These are phyloP conservation scores for Apiospora rasikravindrae DNA, from an alignment of 2,329 filamentous ascomycete genomes.

Conservation along the genomic window DNA sequence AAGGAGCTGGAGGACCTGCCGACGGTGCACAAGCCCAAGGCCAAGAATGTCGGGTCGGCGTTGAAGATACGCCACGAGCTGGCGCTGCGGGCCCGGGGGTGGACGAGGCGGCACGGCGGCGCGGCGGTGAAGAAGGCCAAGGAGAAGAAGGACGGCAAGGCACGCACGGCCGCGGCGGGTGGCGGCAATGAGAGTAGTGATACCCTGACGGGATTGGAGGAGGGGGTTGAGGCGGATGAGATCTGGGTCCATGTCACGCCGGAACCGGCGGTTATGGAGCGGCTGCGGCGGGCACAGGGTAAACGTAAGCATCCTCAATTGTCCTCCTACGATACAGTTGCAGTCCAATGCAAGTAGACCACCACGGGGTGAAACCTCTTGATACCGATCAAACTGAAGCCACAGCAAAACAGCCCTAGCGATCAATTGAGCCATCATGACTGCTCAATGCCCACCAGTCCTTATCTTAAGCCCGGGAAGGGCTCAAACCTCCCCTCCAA, in stretches of 20 bases:
- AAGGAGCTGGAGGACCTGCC: not conserved
- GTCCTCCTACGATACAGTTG: no score
- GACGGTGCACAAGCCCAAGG: not conserved
- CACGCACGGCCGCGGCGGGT: no score
- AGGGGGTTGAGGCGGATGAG: not conserved
- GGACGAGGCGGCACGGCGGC: not conserved
- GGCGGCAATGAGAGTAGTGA: not conserved
- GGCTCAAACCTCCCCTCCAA: no score
- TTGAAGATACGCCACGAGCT: not conserved
- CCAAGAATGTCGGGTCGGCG: conserved; percentile 3
- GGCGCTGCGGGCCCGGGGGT: not conserved
- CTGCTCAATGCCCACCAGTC: no score
- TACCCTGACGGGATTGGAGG: conserved; percentile 9
- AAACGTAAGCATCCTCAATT: no score
- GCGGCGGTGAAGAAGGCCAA: not conserved
- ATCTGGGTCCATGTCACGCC: not conserved
- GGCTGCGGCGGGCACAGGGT: not conserved
- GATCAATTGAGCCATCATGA: no score
- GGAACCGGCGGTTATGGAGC: not conserved
- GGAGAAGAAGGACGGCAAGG: not conserved
- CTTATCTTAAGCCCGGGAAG: no score
- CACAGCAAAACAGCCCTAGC: no score
- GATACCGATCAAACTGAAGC: no score
- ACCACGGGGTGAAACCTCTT: no score
- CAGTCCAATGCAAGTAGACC: no score